Evolutionary conservation across 371 early-diverging fungal species (phyloP).

Genomic region (Lichtheimia hyalospora): DNA sequence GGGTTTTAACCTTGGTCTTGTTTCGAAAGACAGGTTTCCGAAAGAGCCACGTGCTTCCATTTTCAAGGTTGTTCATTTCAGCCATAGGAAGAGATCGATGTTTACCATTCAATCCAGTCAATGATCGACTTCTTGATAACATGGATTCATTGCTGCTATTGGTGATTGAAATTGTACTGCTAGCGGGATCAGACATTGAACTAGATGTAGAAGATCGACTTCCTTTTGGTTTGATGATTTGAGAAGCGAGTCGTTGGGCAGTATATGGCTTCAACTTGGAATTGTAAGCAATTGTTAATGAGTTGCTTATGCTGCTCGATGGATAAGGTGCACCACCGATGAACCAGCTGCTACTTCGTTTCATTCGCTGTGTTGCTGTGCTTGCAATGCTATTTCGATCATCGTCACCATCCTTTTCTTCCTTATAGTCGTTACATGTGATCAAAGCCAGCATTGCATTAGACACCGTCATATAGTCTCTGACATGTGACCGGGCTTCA

Average conservation of each 20-base stretch:
- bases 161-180: neutral
- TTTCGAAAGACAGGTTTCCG: neutral
- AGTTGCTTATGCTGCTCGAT: constrained; percentile 11
- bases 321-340: constrained; percentile 17
- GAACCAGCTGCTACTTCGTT: constrained; percentile 16
- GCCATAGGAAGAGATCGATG: too few relatives aligned
- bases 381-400: neutral
- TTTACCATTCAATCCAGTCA: neutral
- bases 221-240: neutral
- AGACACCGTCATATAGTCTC: constrained; percentile 16
- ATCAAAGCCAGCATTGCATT: constrained; percentile 7
- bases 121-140: constrained; percentile 2
- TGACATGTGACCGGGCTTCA: constrained; percentile 17
- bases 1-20: constrained; percentile 7
- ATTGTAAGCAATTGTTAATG: constrained; percentile 21
- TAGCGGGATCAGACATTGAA: neutral
- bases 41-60: too few relatives aligned
- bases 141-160: neutral
- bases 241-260: constrained; percentile 19
- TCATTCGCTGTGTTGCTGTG: constrained; percentile 8
- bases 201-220: neutral
- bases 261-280: constrained; percentile 40
- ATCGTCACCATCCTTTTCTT: neutral
- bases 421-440: neutral
- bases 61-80: too few relatives aligned